Percentiles rank a stretch among this genome's conserved stretches.
Evolutionary conservation across 2,329 filamentous ascomycete genomes (phyloP).

Genomic region (Apiospora pterosperma): DNA sequence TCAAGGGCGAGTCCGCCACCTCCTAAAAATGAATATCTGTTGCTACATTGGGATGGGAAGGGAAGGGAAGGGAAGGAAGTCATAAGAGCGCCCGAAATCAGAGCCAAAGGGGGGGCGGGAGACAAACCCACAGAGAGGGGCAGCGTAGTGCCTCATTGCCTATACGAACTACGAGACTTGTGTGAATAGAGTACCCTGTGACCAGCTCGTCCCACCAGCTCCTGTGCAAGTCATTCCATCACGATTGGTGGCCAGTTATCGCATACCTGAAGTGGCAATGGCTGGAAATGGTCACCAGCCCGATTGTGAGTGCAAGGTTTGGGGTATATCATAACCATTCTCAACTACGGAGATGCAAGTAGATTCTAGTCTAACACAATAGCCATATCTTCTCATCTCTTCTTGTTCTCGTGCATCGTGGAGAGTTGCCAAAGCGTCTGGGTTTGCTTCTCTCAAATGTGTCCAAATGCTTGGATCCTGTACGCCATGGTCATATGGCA

Average conservation of each 20-base stretch:
- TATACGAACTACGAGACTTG: not conserved
- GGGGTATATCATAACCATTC: not conserved
- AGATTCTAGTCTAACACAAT: not conserved
- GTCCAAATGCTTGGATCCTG: not conserved
- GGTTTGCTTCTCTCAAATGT: not conserved
- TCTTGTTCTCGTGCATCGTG: not conserved
- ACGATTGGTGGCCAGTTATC: not conserved
- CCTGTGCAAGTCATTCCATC: not conserved
- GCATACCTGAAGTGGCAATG: not conserved
- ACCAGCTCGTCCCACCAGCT: not conserved
- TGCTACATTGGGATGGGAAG: not conserved
- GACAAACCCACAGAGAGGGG: not conserved
- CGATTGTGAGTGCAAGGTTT: not conserved
- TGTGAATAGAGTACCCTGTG: not conserved
- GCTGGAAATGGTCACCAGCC: not conserved
- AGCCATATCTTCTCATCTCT: not conserved
- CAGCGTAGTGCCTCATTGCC: not conserved
- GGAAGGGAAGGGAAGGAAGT: not conserved
- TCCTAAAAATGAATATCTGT: not conserved
- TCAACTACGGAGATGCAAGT: not conserved
- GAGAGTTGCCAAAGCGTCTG: not conserved
- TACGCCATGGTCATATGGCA: not conserved
- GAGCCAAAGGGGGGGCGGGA: not conserved
- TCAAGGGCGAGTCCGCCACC: constrained; percentile 35
- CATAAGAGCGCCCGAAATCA: not conserved